Evolutionary conservation across 176 grass and related monocot species (phyloP), one percentile per base, ranked within the genome.

Genomic region (bread wheat (Triticum aestivum)): DNA sequence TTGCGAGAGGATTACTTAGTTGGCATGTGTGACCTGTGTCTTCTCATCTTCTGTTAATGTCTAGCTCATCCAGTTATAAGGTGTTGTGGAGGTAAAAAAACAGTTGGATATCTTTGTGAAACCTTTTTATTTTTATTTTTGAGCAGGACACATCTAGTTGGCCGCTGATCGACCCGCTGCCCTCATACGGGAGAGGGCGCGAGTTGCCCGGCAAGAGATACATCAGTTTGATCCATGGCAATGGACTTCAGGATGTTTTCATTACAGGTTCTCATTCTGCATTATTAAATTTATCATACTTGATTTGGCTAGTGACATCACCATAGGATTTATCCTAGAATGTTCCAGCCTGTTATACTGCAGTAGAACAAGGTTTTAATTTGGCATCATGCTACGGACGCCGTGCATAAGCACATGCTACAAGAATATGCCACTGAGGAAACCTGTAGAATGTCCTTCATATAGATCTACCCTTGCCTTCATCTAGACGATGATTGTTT

Each of bases 221-320:
- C 81, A 86, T 92, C 30, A 98, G 96, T 73, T 89, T 98, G 41
- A 92, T 98, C 79, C 96, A 98, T 90, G 96, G 92, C 85, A 89
- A 78, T 83, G 89, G 81, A 5, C 81, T 98, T 69, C 84, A 90
- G 49, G 96, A 98, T 88, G 96, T 98, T 75, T 90, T 98, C 54
- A 94, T 98, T 65, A 94, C 93, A 94, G 96, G 96, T 98, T 64
- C 35, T 69, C 91, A 13, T 61, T 79, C 49, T 75, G 85, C 42
- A 58, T 15, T 44, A 8, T 24, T 9, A 13, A 11, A 56, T 32
- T 54, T 78, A 8, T 73, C 30, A 32, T 77, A 18, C 29, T 35
- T 23, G 7, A 14, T 54, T 62, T 69, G 35, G 27, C 27, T 77
- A 42, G 11, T 38, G 5, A 20, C 14, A 23, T 29, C 73, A 44